Conservation (phyloP, 1,284 basidiomycete genomes). For the Rhodotorula mucilaginosa region DNA sequence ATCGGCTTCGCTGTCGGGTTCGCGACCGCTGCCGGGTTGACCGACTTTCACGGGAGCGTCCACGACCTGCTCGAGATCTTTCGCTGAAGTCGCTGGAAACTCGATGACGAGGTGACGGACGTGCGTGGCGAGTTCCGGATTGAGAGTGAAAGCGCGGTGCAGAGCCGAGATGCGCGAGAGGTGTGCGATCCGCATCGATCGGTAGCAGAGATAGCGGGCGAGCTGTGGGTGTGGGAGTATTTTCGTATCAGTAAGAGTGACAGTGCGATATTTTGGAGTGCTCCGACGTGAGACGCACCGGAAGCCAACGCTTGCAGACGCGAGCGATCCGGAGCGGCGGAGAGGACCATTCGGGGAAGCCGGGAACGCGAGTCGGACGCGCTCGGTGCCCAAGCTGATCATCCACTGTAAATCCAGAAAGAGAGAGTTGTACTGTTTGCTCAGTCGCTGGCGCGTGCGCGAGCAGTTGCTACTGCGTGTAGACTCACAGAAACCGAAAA, state of each 20-base stretch:
- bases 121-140: not conserved
- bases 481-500: conserved; percentile 22
- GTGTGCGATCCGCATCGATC: conserved; percentile 22
- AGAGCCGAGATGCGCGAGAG: conserved; percentile 11
- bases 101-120: conserved; percentile 24
- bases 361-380: not conserved
- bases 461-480: too few species aligned
- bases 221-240: conserved; percentile 1
- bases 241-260: too few species aligned
- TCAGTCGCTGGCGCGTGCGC: not conserved
- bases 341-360: conserved; percentile 13
- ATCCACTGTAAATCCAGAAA: conserved; percentile 1
- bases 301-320: conserved; percentile 30
- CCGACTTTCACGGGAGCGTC: not conserved
- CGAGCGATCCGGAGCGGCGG: conserved; percentile 22
- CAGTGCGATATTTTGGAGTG: accelerated
- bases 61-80: not conserved
- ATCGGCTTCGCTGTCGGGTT: conserved; percentile 21
- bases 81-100: not conserved
- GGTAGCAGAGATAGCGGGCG: conserved; percentile 21
- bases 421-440: too few species aligned
- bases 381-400: conserved; percentile 24
- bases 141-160: not conserved
- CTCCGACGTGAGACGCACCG: not conserved
- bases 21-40: not conserved